These are phyloP conservation scores for Kodamaea fungicola DNA, from an alignment of 1,139 yeast species.

Conservation along the genomic window DNA sequence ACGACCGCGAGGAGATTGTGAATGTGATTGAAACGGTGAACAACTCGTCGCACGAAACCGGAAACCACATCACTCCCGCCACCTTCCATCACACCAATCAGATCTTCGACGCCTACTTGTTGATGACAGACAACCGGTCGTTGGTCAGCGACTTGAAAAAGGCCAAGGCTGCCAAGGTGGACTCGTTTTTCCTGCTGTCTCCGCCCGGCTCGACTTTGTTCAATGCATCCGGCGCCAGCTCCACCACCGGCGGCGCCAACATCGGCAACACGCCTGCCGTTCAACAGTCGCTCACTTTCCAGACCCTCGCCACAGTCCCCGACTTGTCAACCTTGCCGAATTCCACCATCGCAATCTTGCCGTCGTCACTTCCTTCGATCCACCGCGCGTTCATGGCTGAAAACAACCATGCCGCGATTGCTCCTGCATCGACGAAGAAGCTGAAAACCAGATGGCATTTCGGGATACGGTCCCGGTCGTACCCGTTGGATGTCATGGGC, in stretches of 20 bases:
- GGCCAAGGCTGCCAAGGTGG: conserved; percentile 49
- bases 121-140: conserved; percentile 80
- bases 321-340: conserved; percentile 50
- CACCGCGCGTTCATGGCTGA: conserved; percentile 92
- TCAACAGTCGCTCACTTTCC: conserved; percentile 48
- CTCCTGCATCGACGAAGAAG: conserved; percentile 76
- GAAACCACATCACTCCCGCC: conserved; percentile 4
- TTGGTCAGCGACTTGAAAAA: conserved; percentile 64
- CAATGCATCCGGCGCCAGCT: neutral
- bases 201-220: conserved; percentile 40
- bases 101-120: conserved; percentile 85
- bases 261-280: conserved; percentile 37
- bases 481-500: conserved; percentile 98
- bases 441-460: conserved; percentile 98
- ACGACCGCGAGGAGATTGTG: conserved; percentile 80
- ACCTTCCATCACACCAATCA: conserved; percentile 51
- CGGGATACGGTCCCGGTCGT: conserved; percentile 93
- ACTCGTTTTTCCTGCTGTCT: conserved; percentile 47
- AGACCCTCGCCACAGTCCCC: conserved; percentile 48
- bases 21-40: conserved; percentile 58
- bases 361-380: conserved; percentile 90
- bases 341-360: conserved; percentile 84
- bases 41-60: conserved; percentile 28
- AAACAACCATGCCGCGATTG: conserved; percentile 48
- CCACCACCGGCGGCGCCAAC: conserved; percentile 12